Conservation (phyloP, 257 asterid species). For the Solanum verrucosum region DNA sequence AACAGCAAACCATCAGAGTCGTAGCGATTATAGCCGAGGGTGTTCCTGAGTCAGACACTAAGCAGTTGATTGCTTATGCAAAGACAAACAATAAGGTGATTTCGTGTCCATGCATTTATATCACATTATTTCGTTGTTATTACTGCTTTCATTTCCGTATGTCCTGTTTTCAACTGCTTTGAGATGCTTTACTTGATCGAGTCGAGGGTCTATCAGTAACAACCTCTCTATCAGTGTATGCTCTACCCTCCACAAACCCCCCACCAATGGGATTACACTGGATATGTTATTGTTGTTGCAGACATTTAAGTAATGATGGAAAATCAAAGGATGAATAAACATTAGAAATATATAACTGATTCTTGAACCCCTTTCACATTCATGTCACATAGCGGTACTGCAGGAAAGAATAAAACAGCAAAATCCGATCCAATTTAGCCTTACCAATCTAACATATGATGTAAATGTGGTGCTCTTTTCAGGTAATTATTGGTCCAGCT, state of each 20-base stretch:
- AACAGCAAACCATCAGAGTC: constrained; percentile 88
- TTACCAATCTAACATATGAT: not conserved
- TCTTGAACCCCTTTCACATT: not conserved
- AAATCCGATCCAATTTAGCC: not conserved
- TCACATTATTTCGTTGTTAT: not conserved
- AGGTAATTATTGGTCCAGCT: constrained; percentile 96
- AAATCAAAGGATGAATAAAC: not conserved
- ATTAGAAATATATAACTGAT: not conserved
- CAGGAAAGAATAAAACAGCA: not conserved
- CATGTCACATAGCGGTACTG: not conserved
- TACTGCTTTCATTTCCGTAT: not conserved
- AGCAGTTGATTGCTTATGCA: constrained; percentile 92
- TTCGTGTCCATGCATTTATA: not conserved
- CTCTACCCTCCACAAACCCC: not conserved
- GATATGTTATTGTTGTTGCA: not conserved
- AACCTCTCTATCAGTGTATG: not conserved
- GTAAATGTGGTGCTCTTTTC: not conserved
- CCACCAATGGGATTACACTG: not conserved
- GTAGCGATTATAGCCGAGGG: constrained; percentile 98
- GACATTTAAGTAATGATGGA: not conserved
- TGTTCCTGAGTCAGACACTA: constrained; percentile 91
- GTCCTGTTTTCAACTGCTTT: not conserved
- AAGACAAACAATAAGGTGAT: constrained; percentile 86
- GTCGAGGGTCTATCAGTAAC: not conserved
- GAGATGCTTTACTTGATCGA: not conserved